Percentiles rank a stretch among this genome's conserved stretches.
These are phyloP conservation scores for Omphalotus olearius DNA, from an alignment of 1,284 basidiomycete genomes.

Conservation along the genomic window DNA sequence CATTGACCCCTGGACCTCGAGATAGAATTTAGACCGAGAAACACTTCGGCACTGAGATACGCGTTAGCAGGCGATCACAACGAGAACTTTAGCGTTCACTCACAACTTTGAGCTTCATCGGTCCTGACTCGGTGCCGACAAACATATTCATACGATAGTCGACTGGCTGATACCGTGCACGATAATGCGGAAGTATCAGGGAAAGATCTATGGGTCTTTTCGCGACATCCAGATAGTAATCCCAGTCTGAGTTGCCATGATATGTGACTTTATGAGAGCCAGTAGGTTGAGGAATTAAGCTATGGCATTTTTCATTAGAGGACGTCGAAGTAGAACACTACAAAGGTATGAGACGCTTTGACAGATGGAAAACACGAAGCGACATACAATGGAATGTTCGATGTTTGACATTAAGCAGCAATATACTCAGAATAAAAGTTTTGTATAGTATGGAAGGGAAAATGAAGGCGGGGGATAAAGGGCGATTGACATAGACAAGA, in stretches of 20 bases:
- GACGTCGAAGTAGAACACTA: slow-evolving; percentile 19
- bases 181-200: slow-evolving; percentile 69
- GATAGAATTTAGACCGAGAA: slow-evolving; percentile 57
- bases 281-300: slow-evolving; percentile 9
- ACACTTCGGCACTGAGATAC: slow-evolving; percentile 57
- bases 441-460: background rate
- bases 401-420: slow-evolving; percentile 1
- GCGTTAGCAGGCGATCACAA: slow-evolving; percentile 1
- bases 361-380: background rate
- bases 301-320: slow-evolving; percentile 27
- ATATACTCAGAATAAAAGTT: background rate
- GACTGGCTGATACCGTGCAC: slow-evolving; percentile 64
- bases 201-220: slow-evolving; percentile 54
- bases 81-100: slow-evolving; percentile 23
- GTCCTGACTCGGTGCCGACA: slow-evolving; percentile 43
- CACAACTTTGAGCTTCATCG: slow-evolving; percentile 69
- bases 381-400: slow-evolving; percentile 26
- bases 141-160: slow-evolving; percentile 68
- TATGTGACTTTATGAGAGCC: slow-evolving; percentile 60
- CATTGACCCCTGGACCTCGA: slow-evolving; percentile 54
- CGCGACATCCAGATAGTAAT: slow-evolving; percentile 53
- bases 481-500: background rate
- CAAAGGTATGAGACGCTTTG: slow-evolving; percentile 5
- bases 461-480: background rate
- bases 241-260: slow-evolving; percentile 49